These are phyloP conservation scores for Clarireedia monteithiana DNA, from an alignment of 2,329 filamentous ascomycete species.

Conservation along the genomic window DNA sequence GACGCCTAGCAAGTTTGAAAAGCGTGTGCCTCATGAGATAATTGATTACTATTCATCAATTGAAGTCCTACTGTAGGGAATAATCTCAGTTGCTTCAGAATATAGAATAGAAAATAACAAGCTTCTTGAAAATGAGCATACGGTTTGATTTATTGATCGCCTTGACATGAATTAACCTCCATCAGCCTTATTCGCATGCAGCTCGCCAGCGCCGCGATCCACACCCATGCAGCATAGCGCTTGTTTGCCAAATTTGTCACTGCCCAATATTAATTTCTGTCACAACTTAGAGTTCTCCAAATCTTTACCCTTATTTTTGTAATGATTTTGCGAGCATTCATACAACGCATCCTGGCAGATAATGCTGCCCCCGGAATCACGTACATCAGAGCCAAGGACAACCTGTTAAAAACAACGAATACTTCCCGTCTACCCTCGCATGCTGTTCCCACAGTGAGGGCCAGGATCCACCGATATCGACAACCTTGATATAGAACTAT, in stretches of 20 bases:
- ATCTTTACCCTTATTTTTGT: neutral
- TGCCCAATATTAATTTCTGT: slow-evolving; percentile 1
- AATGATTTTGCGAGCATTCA: slow-evolving; percentile 16
- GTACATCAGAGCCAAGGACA: slow-evolving; percentile 1
- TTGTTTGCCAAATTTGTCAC: slow-evolving; percentile 7
- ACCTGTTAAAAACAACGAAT: slow-evolving; percentile 6
- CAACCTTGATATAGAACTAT: slow-evolving; percentile 25
- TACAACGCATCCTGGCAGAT: slow-evolving; percentile 14
- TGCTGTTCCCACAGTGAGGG: slow-evolving; percentile 5
- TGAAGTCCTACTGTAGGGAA: too few relatives aligned
- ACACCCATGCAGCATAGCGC: neutral
- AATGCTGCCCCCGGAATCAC: slow-evolving; percentile 14
- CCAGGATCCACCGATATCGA: slow-evolving; percentile 21
- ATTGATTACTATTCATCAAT: too few relatives aligned
- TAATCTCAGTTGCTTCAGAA: too few relatives aligned
- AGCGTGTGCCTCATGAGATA: too few relatives aligned
- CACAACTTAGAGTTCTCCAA: neutral
- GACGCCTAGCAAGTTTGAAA: too few relatives aligned
- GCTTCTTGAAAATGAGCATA: neutral
- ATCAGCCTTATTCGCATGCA: slow-evolving; percentile 6
- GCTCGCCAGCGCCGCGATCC: neutral
- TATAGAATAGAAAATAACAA: too few relatives aligned
- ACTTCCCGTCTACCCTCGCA: slow-evolving; percentile 1
- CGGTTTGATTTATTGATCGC: neutral
- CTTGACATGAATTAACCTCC: neutral